A percentile compares a stretch with the other conserved stretches of the same genome.
Conservation (phyloP, 2,329 filamentous ascomycete species). For the Clarireedia monteithiana region DNA sequence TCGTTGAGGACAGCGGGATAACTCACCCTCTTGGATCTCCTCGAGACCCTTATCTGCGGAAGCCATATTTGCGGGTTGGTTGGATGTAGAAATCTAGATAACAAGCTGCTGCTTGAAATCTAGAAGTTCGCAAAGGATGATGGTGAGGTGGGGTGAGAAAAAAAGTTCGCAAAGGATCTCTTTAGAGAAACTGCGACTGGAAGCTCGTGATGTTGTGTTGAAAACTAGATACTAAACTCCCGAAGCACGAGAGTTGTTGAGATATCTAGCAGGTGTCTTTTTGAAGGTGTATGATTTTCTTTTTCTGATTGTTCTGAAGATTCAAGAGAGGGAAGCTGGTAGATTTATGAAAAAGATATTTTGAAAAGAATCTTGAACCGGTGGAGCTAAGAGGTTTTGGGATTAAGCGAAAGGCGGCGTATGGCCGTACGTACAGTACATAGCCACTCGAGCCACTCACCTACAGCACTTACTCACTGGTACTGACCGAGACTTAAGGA, state of each 20-base stretch:
- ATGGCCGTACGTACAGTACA: too few relatives aligned
- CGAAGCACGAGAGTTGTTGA: constrained; percentile 31
- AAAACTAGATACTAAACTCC: constrained; percentile 43
- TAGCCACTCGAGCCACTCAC: too few relatives aligned
- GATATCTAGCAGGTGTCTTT: constrained; percentile 25
- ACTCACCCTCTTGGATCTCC: constrained; percentile 89
- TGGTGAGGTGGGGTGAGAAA: constrained; percentile 21
- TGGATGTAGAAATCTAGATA: constrained; percentile 52
- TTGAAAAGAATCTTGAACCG: background rate
- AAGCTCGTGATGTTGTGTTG: constrained; percentile 14
- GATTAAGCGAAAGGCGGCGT: background rate
- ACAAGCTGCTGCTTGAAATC: constrained; percentile 72
- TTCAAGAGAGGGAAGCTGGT: background rate
- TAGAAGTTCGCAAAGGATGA: constrained; percentile 37
- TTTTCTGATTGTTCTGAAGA: background rate
- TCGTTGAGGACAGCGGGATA: background rate
- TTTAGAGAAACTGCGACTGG: constrained; percentile 26
- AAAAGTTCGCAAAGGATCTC: constrained; percentile 26
- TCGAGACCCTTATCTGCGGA: constrained; percentile 83
- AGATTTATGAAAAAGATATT: constrained; percentile 4
- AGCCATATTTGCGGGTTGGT: constrained; percentile 86
- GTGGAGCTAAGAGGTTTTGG: background rate
- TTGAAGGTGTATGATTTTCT: constrained; percentile 12
- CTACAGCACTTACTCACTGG: too few relatives aligned
- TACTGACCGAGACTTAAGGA: too few relatives aligned